Evolutionary conservation across 2,329 filamentous ascomycete genomes (phyloP).

Genomic region (Epichloe hybrida): DNA sequence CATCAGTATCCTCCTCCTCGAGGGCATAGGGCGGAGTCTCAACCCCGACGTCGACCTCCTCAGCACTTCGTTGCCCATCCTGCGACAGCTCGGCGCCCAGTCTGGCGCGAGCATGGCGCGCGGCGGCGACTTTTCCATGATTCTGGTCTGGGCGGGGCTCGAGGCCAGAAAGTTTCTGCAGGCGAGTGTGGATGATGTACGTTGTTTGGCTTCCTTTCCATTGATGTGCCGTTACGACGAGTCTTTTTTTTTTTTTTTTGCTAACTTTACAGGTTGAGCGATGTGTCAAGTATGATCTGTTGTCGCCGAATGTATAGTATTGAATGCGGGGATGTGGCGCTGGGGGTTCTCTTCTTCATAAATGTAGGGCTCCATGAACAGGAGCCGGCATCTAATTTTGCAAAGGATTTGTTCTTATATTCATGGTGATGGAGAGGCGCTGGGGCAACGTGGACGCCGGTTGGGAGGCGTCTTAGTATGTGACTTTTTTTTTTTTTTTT

Average conservation of each 20-base stretch:
- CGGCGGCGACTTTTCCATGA: constrained; percentile 67
- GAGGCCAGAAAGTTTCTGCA: constrained; percentile 83
- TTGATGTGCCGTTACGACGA: not conserved
- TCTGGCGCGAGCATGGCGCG: constrained; percentile 57
- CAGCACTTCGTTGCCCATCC: constrained; percentile 71
- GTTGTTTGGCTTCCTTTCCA: constrained; percentile 16
- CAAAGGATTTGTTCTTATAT: too few species aligned
- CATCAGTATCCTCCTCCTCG: constrained; percentile 80
- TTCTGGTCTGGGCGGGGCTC: constrained; percentile 81
- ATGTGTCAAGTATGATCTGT: constrained; percentile 80
- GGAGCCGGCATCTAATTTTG: too few species aligned
- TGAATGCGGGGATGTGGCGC: not conserved
- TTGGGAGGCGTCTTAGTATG: too few species aligned
- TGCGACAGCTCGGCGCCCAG: constrained; percentile 74
- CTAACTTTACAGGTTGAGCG: constrained; percentile 51
- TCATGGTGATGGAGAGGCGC: too few species aligned
- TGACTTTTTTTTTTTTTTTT: too few species aligned
- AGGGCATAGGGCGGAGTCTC: constrained; percentile 81
- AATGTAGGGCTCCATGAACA: too few species aligned
- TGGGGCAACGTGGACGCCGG: too few species aligned
- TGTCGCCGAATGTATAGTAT: constrained; percentile 69
- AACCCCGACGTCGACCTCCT: constrained; percentile 83
- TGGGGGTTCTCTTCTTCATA: not conserved
- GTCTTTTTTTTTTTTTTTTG: not conserved
- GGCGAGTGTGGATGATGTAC: constrained; percentile 75